Evolutionary conservation across 2,329 filamentous ascomycete genomes (phyloP).

Genomic region (Hypoxylon sp.): DNA sequence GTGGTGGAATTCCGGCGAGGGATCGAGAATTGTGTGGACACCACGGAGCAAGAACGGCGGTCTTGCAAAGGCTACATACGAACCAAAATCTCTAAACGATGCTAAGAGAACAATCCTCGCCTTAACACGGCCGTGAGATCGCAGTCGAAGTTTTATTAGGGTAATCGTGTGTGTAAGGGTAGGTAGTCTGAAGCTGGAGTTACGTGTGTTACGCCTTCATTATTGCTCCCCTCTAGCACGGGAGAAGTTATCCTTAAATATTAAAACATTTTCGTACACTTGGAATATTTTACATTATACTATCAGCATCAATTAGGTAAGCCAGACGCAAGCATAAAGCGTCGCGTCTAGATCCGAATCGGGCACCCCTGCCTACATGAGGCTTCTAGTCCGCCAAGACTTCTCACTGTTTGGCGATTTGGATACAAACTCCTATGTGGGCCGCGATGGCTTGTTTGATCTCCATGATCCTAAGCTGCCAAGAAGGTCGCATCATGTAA

Average conservation of each 20-base stretch:
- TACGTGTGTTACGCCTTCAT: neutral
- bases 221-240: neutral
- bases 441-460: slow-evolving; percentile 38
- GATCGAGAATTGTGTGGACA: neutral
- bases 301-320: neutral
- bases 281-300: neutral
- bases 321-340: neutral
- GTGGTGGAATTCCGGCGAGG: neutral
- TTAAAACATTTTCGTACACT: neutral
- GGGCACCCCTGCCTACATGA: neutral
- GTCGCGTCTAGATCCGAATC: neutral
- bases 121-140: neutral
- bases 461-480: slow-evolving; percentile 32
- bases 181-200: neutral
- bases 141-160: neutral
- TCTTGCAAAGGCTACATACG: neutral
- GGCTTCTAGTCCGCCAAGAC: slow-evolving; percentile 1
- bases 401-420: slow-evolving; percentile 6
- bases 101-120: neutral
- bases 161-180: neutral
- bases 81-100: neutral
- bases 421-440: slow-evolving; percentile 3
- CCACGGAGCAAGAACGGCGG: neutral
- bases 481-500: slow-evolving; percentile 22
- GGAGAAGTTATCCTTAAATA: neutral